Conservation (phyloP, 305 asterid species). For the Fraxinus xanthoxyloides region DNA sequence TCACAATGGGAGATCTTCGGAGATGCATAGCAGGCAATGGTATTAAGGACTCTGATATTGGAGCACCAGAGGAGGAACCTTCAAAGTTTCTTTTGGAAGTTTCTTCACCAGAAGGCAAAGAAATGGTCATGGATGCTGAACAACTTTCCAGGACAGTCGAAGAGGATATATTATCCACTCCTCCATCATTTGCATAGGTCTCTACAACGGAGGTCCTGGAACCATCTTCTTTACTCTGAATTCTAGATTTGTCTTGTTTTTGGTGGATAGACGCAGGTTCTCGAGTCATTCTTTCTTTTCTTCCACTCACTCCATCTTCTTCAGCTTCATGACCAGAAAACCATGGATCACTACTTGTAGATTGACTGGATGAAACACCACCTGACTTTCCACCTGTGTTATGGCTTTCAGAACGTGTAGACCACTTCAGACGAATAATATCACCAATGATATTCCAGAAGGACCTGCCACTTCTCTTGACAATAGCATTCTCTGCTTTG, state of each 20-base stretch:
- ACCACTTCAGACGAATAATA: conserved; percentile 64
- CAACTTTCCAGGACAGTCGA: conserved; percentile 26
- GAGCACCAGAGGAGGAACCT: conserved; percentile 27
- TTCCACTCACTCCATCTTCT: conserved; percentile 40
- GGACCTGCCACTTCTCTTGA: conserved; percentile 72
- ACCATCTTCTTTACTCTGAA: conserved; percentile 33
- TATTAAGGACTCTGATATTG: conserved; percentile 26
- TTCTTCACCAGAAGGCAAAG: conserved; percentile 39
- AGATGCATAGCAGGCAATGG: conserved; percentile 39
- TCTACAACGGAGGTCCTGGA: conserved; percentile 39
- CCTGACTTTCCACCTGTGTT: conserved; percentile 52
- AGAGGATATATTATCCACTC: neutral
- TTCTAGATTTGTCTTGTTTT: conserved; percentile 30
- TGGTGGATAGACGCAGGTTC: conserved; percentile 33
- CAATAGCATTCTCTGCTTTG: conserved; percentile 31
- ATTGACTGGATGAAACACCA: conserved; percentile 63
- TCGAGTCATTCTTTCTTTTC: conserved; percentile 32
- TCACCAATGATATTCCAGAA: conserved; percentile 69
- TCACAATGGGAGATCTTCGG: conserved; percentile 44
- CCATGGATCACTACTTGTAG: conserved; percentile 64
- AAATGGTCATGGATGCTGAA: conserved; percentile 28
- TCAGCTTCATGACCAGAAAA: conserved; percentile 83
- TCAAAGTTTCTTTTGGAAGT: conserved; percentile 24
- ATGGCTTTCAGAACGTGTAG: conserved; percentile 50
- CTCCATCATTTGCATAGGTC: too few species aligned